Base-by-base conservation (phyloP, 495 filamentous ascomycete species). In the Talaromyces borbonicus region DNA sequence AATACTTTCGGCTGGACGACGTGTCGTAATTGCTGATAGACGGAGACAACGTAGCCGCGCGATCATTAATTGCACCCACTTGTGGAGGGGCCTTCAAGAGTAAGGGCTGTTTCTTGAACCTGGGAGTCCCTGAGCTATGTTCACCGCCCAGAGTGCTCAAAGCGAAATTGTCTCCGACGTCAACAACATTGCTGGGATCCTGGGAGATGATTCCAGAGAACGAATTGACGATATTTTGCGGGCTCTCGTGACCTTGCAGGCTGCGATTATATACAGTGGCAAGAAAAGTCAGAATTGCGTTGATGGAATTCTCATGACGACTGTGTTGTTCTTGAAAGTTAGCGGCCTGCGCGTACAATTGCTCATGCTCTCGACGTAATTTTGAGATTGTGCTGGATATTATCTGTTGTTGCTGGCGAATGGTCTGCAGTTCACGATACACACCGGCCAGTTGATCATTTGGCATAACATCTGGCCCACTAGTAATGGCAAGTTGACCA, bases 261-360 rank as follows among this genome's bases (percentile, higher is more conserved):
- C 78, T 84, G 47, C 81, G 84, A 53, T 92, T 85, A 69, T 96
- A 98, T 7, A 98, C 87, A 7, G 92, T 96, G 14, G 92, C 93
- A 2, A 98, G 75, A 60, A 97, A 98, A 24, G 88, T 95, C 12
- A 98, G 71, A 52, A 98, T 97, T 19, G 93, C 92, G 54, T 95
- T 97, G 58, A 98, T 98, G 8, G 89, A 95, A 55, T 88, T 95
- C 60, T 98, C 93, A 56, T 98, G 92, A 24, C 93, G 83, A 41
- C 90, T 88, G 56, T 98, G 92, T 57, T 92, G 77, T 25, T 79
- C 83, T 59, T 95, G 89, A 62, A 96, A 96, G 45, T 85, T 83
- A 33, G 83, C 73, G 0, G 90, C 88, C 60, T 97, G 92, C 29
- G 88, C 81, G 53, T 87, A 94, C 8, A 96, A 77, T 48, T 90